These are phyloP conservation scores for Phytophthora melonis DNA, from an alignment of 352 stramenopile species.

Conservation along the genomic window DNA sequence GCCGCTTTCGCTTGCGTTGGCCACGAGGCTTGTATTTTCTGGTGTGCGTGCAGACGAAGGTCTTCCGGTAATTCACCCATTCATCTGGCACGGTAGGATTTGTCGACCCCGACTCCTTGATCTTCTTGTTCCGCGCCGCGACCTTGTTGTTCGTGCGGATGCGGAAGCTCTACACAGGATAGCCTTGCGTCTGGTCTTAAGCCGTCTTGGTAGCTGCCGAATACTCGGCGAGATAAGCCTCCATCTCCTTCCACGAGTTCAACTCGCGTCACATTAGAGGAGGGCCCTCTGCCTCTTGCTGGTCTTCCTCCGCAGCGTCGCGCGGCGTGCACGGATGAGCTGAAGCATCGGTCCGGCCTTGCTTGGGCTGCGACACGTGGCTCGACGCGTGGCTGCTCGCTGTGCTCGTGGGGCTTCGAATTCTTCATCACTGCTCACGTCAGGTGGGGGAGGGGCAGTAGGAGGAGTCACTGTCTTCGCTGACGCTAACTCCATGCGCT, in stretches of 20 bases:
- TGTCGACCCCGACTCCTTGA: background rate
- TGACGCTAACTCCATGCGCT: background rate
- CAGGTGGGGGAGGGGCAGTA: background rate
- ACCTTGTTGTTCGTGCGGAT: too few species aligned
- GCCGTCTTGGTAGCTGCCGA: too few species aligned
- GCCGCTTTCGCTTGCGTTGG: constrained; percentile 13
- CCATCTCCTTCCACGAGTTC: too few species aligned
- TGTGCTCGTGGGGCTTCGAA: background rate
- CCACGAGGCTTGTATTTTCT: constrained; percentile 17
- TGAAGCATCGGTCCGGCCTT: background rate
- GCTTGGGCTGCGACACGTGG: background rate
- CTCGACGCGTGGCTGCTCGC: background rate
- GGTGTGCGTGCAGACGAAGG: constrained; percentile 21
- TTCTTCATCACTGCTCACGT: background rate
- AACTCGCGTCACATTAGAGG: too few species aligned
- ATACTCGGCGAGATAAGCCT: too few species aligned
- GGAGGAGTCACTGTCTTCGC: background rate
- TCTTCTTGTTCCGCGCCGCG: constrained; percentile 19
- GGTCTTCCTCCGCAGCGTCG: too few species aligned
- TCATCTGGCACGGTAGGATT: background rate
- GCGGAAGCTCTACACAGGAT: too few species aligned
- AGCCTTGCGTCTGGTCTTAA: too few species aligned
- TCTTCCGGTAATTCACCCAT: constrained; percentile 20
- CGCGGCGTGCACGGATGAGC: background rate
- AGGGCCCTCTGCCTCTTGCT: too few species aligned